Evolutionary conservation across 169 alveolate species (phyloP).

Genomic region (Plasmodium inui): DNA sequence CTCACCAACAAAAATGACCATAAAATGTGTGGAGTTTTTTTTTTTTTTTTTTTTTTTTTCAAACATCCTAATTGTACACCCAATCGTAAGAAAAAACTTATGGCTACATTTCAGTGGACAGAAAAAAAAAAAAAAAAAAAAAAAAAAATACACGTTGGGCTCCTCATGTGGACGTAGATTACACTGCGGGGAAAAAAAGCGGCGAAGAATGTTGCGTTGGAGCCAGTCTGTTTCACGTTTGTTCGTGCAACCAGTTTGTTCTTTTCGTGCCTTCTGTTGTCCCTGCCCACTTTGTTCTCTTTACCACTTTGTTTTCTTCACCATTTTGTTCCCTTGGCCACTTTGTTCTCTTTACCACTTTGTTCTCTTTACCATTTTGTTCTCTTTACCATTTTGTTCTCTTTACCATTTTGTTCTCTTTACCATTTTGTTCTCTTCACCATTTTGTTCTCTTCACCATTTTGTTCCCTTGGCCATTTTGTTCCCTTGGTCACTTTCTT

Average conservation of each 20-base stretch:
- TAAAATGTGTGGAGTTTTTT: neutral
- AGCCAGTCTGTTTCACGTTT: neutral
- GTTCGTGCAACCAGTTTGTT: neutral
- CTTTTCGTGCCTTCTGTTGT: neutral
- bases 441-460: neutral
- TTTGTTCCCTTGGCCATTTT: too few relatives aligned
- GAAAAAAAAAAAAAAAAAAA: conserved; percentile 2
- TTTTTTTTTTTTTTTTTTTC: neutral
- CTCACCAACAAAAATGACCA: neutral
- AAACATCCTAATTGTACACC: neutral
- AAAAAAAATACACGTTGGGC: neutral
- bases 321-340: too few relatives aligned
- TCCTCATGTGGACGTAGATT: neutral
- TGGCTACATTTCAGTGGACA: neutral
- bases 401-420: too few relatives aligned
- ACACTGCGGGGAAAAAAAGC: neutral
- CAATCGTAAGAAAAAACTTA: neutral
- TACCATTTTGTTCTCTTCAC: too few relatives aligned
- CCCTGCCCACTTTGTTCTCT: neutral
- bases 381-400: too few relatives aligned
- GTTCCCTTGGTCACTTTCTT: too few relatives aligned
- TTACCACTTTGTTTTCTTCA: neutral
- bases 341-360: too few relatives aligned
- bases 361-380: too few relatives aligned
- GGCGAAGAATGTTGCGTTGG: neutral